Evolutionary conservation across 73 alveolate species (phyloP), one percentile per base, ranked within the genome.

Genomic region (Diophrys sp.): DNA sequence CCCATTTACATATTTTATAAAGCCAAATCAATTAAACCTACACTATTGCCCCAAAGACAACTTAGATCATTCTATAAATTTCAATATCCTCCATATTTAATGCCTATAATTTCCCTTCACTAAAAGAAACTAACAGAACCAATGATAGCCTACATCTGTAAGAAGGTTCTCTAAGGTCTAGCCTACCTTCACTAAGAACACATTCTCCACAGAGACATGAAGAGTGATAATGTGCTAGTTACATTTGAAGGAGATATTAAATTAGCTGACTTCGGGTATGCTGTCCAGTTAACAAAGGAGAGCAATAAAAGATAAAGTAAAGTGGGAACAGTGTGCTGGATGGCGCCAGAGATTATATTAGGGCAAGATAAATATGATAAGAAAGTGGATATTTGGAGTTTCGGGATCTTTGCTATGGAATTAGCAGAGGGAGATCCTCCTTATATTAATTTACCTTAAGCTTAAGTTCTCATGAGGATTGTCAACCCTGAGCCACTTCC

Each of bases 201-300:
- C 74, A 89, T 92, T n/a, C 87, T 82, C 24, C 90, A 82, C 55
- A 71, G 94, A 75, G 94, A 86, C 31, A 73, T 86, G 25, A 86
- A 86, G 34, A 69, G 85, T 25, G 89, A 80, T 70, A 86, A 86
- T 56, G 75, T 86, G 0, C 56, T 86, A 30, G 76, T 81, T 14
- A 69, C 33, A 25, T 68, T 33, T n/a, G 31, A 86, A 23, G 94
- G 94, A 18, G 89, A 74, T 24, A 30, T 86, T 1, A 86, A 86
- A 54, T 32, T 86, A 28, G 94, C 85, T 25, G 94, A 86, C 77
- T 86, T 86, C 54, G 94, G 94, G 0, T 86, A 89, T 69, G 85
- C 96, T 27, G 95, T 96, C 24, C 80, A 83, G 76, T 84, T 94
- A 1, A 89, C 91, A n/a, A 75, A 78, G 77, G 97, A 93, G 74